Evolutionary conservation across 2,329 filamentous ascomycete genomes (phyloP).

Genomic region (Chrysoporthe cubensis): DNA sequence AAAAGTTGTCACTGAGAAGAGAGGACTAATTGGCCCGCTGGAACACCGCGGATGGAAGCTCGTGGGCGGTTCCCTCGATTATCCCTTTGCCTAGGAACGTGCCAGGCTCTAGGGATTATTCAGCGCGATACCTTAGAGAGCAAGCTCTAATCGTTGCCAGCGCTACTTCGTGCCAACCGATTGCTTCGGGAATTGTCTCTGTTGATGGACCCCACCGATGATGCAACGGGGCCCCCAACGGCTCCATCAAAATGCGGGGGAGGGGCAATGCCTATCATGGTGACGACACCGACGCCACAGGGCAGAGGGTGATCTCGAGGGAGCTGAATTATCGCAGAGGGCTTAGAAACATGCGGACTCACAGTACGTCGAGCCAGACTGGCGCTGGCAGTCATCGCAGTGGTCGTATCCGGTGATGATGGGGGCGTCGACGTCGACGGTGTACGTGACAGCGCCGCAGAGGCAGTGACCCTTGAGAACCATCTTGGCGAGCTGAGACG

Average conservation of each 20-base stretch:
- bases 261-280: conserved; percentile 11
- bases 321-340: no score
- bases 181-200: not conserved
- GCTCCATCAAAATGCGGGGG: conserved; percentile 25
- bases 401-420: conserved; percentile 68
- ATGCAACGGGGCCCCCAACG: not conserved
- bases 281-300: conserved; percentile 16
- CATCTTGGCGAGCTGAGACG: conserved; percentile 50
- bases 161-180: no score
- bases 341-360: conserved; percentile 34
- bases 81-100: not conserved
- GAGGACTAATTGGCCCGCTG: not conserved
- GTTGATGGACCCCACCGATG: not conserved
- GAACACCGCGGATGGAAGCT: not conserved
- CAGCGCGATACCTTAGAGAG: no score
- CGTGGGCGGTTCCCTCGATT: not conserved
- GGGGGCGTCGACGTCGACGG: conserved; percentile 55
- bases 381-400: conserved; percentile 74
- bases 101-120: no score
- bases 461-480: conserved; percentile 71
- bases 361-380: conserved; percentile 72
- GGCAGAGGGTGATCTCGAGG: not conserved
- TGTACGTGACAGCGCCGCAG: conserved; percentile 74
- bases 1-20: not conserved
- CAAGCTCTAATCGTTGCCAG: no score